Evolutionary conservation across 495 filamentous ascomycete species (phyloP), one percentile per base, ranked within the genome.

Genomic region (Xylaria grammica): DNA sequence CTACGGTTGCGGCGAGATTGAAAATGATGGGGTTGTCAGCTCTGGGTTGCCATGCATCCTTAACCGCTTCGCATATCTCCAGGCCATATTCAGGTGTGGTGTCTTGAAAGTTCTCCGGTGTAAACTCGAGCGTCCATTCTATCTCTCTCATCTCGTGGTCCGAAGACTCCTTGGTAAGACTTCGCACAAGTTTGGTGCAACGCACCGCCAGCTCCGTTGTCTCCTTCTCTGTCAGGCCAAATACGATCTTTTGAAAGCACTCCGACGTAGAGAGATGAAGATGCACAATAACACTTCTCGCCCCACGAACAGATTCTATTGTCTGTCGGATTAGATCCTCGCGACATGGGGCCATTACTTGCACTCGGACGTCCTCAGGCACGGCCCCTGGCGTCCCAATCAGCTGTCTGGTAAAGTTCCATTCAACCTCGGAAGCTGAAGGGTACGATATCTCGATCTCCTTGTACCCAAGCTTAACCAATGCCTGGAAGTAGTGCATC

Each of bases 381-480:
- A 90, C 84, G 0, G 84, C 81, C 20, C 88, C 90, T 6, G 91
- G 89, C 17, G 91, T 92, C 62, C 91, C 85, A 26, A 95, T 84
- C 29, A 94, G 79, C 56, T 85, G 84, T 38, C 88, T 84, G 36
- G 91, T 94, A 74, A 94, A 95, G 70, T 92, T 89, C 78, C 91
- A 94, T 73, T 95, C 91, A 48, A 86, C 91, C 72, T 92, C 85
- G 24, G 89, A 91, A n/a, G 91, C 89, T n/a, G 91, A 91, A 19
- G 91, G 91, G 77, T 92, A 94, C 0, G 90, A 92, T 27, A 93
- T 85, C 73, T 95, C 91, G 65, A 95, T 93, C 77, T 95, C 91
- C 74, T 93, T 95, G 80, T 93, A 95, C 48, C 91, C 91, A 45
- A 95, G 85, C 54, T 89, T 84, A 52, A 90, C 85, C 17, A 95